Evolutionary conservation across 495 filamentous ascomycete species (phyloP).

Genomic region (Neurospora sp.): DNA sequence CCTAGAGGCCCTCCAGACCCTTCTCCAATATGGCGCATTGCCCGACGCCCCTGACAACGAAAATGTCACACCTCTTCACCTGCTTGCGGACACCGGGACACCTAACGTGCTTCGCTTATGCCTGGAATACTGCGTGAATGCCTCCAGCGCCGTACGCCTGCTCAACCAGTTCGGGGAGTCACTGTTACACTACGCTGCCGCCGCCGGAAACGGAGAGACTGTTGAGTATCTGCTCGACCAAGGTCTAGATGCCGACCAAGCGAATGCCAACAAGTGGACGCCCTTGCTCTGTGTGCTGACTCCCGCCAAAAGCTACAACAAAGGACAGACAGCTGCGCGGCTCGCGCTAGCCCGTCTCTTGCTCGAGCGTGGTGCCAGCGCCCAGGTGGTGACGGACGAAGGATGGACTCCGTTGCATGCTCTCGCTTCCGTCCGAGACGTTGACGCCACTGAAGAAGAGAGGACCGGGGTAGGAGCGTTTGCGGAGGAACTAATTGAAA

Average conservation of each 20-base stretch:
- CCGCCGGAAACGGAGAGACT: constrained; percentile 6
- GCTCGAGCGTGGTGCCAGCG: constrained; percentile 7
- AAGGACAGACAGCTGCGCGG: not conserved
- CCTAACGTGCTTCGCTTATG: constrained; percentile 6
- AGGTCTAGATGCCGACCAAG: constrained; percentile 12
- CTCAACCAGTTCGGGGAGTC: constrained; percentile 8
- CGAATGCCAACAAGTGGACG: constrained; percentile 14
- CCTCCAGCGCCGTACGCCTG: not conserved
- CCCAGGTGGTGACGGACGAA: constrained; percentile 7
- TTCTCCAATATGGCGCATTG: constrained; percentile 5
- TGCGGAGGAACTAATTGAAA: not conserved
- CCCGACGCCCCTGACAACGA: constrained; percentile 1
- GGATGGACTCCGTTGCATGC: constrained; percentile 14
- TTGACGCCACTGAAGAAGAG: not conserved
- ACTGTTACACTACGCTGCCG: constrained; percentile 13
- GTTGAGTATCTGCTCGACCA: constrained; percentile 9
- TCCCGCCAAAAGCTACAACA: not conserved
- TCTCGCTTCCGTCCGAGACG: not conserved
- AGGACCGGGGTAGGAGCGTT: not conserved
- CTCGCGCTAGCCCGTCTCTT: not conserved
- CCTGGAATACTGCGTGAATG: not conserved
- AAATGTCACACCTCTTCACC: constrained; percentile 6
- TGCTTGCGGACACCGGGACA: not conserved
- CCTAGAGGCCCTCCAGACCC: not conserved
- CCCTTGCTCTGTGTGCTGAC: constrained; percentile 14